Evolutionary conservation across 2,329 filamentous ascomycete species (phyloP).

Genomic region (Hirsutella rhossiliensis): DNA sequence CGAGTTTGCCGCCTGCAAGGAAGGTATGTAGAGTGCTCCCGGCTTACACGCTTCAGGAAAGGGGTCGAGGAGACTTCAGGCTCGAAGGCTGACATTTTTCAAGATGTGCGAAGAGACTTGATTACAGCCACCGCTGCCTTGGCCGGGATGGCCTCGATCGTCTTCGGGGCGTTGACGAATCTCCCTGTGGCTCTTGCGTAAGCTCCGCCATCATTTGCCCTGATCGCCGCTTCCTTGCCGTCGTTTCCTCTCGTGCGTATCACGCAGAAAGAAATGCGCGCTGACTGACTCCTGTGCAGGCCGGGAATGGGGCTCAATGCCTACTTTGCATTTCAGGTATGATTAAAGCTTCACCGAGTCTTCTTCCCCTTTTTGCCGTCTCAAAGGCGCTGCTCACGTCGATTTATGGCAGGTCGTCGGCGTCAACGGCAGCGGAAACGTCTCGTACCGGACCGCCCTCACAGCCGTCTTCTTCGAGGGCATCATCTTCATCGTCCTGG

Average conservation of each 20-base stretch:
- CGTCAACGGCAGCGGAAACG: constrained; percentile 40
- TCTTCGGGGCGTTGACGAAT: constrained; percentile 72
- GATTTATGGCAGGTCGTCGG: constrained; percentile 35
- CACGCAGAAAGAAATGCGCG: neutral
- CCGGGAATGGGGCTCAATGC: constrained; percentile 58
- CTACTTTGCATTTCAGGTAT: constrained; percentile 50
- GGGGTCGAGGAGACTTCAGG: neutral
- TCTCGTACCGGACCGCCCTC: constrained; percentile 48
- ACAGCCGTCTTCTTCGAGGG: constrained; percentile 55
- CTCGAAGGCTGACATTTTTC: neutral
- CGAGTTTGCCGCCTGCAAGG: constrained; percentile 32
- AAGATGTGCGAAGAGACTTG: constrained; percentile 59
- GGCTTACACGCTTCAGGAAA: too few species aligned
- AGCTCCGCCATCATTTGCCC: constrained; percentile 1
- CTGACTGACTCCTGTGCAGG: constrained; percentile 19
- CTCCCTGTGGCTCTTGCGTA: constrained; percentile 43
- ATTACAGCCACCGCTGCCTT: constrained; percentile 78
- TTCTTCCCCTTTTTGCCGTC: neutral
- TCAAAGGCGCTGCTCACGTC: neutral
- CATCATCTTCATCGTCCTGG: constrained; percentile 51
- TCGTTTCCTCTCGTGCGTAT: neutral
- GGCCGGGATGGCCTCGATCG: constrained; percentile 60
- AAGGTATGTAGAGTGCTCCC: constrained; percentile 22
- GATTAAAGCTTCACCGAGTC: neutral
- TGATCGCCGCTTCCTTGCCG: neutral